Percentiles rank a stretch among this genome's conserved stretches.
phyloP scores from a whole-genome alignment of 2,329 filamentous ascomycete species.

The Fusarium mexicanum region DNA sequence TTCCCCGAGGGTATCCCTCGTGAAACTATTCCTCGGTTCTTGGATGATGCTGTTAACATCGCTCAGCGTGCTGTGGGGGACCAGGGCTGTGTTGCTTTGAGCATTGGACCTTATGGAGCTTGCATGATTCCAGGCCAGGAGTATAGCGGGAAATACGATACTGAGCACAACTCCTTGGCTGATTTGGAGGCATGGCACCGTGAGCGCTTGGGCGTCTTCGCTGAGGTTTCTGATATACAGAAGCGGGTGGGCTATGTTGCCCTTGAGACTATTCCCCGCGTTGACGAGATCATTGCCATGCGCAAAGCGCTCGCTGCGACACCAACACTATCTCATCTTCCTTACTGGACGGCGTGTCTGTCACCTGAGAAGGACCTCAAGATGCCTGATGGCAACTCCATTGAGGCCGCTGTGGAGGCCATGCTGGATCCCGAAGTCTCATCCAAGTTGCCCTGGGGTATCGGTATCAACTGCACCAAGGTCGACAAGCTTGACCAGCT shows the following conservation, averaged over 20 bases:
- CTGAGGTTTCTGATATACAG: constrained; percentile 49
- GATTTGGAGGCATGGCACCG: constrained; percentile 66
- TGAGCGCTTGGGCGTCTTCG: constrained; percentile 63
- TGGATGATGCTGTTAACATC: constrained; percentile 57
- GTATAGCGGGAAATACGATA: constrained; percentile 70
- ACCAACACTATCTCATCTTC: constrained; percentile 42
- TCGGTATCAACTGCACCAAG: constrained; percentile 77
- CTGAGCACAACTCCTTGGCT: constrained; percentile 53
- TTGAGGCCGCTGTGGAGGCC: constrained; percentile 47
- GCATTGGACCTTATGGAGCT: constrained; percentile 73
- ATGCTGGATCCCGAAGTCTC: constrained; percentile 49
- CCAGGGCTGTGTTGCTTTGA: constrained; percentile 60
- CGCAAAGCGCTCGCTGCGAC: constrained; percentile 53
- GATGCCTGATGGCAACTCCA: constrained; percentile 65
- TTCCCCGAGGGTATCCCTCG: constrained; percentile 56
- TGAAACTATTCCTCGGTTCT: constrained; percentile 51
- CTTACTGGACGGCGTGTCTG: constrained; percentile 71
- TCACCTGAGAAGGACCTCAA: constrained; percentile 64
- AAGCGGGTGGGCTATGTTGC: constrained; percentile 64
- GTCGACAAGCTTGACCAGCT: constrained; percentile 68
- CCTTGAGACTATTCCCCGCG: constrained; percentile 72
- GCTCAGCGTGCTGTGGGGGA: constrained; percentile 48
- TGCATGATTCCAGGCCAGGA: constrained; percentile 73
- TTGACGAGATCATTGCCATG: constrained; percentile 69
- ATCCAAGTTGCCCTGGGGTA: constrained; percentile 61